These are phyloP conservation scores for Tolypocladium inflatum DNA, from an alignment of 2,329 filamentous ascomycete genomes.

Conservation along the genomic window DNA sequence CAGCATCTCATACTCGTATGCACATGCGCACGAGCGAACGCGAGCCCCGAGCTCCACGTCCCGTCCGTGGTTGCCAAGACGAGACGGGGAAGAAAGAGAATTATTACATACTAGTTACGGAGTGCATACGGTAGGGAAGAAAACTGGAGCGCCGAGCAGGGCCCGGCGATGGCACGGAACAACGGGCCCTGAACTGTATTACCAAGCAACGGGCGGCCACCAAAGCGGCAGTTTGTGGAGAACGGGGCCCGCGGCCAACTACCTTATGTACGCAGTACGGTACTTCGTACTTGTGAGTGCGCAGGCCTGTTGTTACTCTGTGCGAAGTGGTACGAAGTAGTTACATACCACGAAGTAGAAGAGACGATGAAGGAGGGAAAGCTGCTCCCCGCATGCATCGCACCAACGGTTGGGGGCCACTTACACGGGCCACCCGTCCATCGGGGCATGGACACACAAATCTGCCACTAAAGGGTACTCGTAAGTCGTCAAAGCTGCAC, in stretches of 20 bases:
- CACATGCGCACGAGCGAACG: not conserved
- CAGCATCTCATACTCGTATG: not conserved
- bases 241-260: not conserved
- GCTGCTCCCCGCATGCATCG: not conserved
- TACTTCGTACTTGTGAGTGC: too few species aligned
- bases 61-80: not conserved
- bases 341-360: too few species aligned
- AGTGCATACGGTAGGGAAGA: too few species aligned
- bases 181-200: not conserved
- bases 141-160: not conserved
- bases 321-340: too few species aligned
- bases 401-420: not conserved
- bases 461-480: too few species aligned
- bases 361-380: not conserved
- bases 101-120: too few species aligned
- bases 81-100: not conserved
- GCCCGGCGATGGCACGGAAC: not conserved
- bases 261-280: too few species aligned
- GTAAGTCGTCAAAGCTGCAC: too few species aligned
- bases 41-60: not conserved
- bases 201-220: not conserved
- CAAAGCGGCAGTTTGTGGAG: not conserved
- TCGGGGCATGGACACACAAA: not conserved
- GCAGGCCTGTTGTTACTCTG: too few species aligned
- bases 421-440: not conserved